Percentiles rank a stretch among this genome's conserved stretches.
Conservation (phyloP, 305 asterid genomes). For the Solanum hybrid region DNA sequence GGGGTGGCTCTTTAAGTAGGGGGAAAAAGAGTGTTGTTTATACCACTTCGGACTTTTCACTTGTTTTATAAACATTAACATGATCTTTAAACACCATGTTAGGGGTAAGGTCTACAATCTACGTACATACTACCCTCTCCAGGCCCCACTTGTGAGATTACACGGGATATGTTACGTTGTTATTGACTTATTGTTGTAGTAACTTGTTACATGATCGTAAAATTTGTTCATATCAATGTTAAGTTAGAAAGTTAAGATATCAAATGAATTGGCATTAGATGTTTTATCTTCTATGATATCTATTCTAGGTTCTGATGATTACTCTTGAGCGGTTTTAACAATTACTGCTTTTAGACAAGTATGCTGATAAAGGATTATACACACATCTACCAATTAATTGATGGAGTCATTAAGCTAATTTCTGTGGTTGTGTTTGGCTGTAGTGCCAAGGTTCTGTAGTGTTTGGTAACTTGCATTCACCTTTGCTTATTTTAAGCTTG, state of each 20-base stretch:
- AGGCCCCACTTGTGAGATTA: not conserved
- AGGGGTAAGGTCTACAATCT: not conserved
- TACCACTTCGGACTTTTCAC: not conserved
- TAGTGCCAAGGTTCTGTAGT: not conserved
- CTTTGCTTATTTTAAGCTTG: not conserved
- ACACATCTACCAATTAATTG: not conserved
- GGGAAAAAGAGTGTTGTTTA: not conserved
- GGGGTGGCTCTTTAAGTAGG: not conserved
- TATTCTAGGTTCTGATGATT: not conserved
- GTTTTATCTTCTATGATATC: not conserved
- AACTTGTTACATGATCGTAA: not conserved
- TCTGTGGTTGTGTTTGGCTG: not conserved
- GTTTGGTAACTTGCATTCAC: constrained; percentile 11
- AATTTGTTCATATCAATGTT: not conserved
- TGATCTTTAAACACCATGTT: not conserved
- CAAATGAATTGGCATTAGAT: not conserved
- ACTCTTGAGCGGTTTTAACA: not conserved
- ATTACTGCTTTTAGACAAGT: not conserved
- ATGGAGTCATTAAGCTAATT: not conserved
- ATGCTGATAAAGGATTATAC: not conserved
- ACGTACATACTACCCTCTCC: not conserved
- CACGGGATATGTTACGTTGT: not conserved
- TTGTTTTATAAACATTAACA: not conserved
- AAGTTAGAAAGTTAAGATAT: not conserved
- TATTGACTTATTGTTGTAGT: not conserved